A percentile compares a stretch with the other conserved stretches of the same genome.
phyloP scores from a whole-genome alignment of 257 asterid species.

The Paulownia fortunei region DNA sequence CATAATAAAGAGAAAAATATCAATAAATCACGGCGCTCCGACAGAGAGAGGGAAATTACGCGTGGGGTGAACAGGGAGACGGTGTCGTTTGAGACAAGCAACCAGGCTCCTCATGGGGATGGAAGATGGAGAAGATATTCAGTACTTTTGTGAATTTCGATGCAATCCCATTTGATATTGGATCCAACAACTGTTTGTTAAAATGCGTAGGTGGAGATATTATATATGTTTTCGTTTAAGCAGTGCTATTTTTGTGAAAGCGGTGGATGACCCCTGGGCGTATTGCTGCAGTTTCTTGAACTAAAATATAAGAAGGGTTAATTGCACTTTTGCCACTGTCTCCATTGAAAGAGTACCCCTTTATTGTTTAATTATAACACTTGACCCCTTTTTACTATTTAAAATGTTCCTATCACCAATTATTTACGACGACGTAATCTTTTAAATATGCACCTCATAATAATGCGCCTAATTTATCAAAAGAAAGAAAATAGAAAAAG shows the following conservation, averaged over 20 bases:
- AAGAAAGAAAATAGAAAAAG: no score
- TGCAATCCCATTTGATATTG: conserved; percentile 23
- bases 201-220: conserved; percentile 25
- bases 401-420: not conserved
- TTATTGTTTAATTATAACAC: not conserved
- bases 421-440: no score
- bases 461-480: no score
- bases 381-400: not conserved
- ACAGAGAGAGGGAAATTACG: conserved; percentile 38
- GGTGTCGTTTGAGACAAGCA: conserved; percentile 45
- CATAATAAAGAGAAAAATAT: not conserved
- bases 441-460: no score
- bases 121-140: conserved; percentile 20
- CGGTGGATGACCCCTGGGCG: conserved; percentile 21
- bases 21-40: not conserved
- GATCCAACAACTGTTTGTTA: conserved; percentile 38
- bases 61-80: conserved; percentile 41
- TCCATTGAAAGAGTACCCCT: not conserved
- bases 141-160: not conserved
- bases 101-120: conserved; percentile 48
- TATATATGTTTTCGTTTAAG: not conserved
- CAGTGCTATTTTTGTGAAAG: not conserved
- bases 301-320: not conserved
- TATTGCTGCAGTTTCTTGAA: conserved; percentile 4
- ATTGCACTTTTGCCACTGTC: not conserved